phyloP scores from a whole-genome alignment of 345 rosid species.

The Rubroshorea leprosula region DNA sequence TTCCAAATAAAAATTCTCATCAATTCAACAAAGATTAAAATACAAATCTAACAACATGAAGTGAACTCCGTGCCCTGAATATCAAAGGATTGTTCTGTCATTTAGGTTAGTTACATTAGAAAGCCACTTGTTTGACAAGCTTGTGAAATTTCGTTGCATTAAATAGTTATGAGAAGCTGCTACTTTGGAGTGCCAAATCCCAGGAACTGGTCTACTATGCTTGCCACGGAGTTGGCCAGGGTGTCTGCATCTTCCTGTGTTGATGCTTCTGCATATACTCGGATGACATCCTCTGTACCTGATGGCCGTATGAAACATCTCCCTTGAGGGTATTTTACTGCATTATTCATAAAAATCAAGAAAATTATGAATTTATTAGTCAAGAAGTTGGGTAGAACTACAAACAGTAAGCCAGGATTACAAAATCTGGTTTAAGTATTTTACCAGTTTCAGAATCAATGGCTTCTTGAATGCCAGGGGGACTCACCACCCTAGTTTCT shows the following conservation, averaged over 20 bases:
- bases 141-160: neutral
- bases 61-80: too few relatives aligned
- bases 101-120: neutral
- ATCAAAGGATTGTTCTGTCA: too few relatives aligned
- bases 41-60: too few relatives aligned
- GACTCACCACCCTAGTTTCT: constrained; percentile 70
- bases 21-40: too few relatives aligned
- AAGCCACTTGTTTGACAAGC: neutral
- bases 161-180: neutral
- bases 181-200: constrained; percentile 29
- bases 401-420: neutral
- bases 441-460: constrained; percentile 69
- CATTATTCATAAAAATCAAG: constrained; percentile 9
- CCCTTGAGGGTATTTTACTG: constrained; percentile 58
- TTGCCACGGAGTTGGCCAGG: constrained; percentile 64
- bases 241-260: constrained; percentile 73
- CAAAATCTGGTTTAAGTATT: constrained; percentile 2
- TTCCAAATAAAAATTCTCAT: too few relatives aligned
- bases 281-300: constrained; percentile 94
- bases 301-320: constrained; percentile 87
- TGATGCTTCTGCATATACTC: constrained; percentile 91
- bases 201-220: constrained; percentile 54
- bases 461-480: constrained; percentile 83
- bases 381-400: constrained; percentile 2
- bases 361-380: neutral